Percentiles rank a stretch among this genome's conserved stretches.
Conservation (phyloP, 2,329 filamentous ascomycete genomes). For the Chaetothyriales sp. region DNA sequence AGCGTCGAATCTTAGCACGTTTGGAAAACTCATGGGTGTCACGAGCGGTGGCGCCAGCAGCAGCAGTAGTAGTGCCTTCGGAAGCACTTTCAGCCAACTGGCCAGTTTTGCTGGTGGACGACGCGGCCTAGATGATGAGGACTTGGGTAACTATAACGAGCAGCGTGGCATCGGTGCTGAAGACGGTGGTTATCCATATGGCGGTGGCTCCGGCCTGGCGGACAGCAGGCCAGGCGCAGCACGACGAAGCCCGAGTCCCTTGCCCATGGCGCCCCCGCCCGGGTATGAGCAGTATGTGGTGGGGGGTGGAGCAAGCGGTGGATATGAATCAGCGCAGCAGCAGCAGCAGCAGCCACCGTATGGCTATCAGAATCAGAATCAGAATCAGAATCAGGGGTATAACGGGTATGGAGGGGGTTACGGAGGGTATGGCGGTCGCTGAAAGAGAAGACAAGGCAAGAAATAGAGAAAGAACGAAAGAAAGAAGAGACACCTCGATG, state of each 20-base stretch:
- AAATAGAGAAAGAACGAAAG: neutral
- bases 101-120: neutral
- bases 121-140: neutral
- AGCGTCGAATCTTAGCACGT: conserved; percentile 11
- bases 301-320: neutral
- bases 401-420: neutral
- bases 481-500: neutral
- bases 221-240: neutral
- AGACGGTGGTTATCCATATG: neutral
- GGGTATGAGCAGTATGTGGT: conserved; percentile 13
- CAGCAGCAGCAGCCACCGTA: neutral
- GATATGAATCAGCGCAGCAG: neutral
- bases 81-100: neutral
- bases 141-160: neutral
- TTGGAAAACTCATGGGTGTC: conserved; percentile 12
- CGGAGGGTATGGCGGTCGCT: neutral
- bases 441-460: neutral
- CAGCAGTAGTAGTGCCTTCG: conserved; percentile 7
- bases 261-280: conserved; percentile 8
- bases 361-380: neutral
- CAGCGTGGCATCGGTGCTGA: neutral
- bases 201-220: neutral
- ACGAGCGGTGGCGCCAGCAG: conserved; percentile 7
- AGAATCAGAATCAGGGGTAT: neutral
- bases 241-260: conserved; percentile 9